Evolutionary conservation across 2,329 filamentous ascomycete genomes (phyloP).

Genomic region (Aspergillus niger): DNA sequence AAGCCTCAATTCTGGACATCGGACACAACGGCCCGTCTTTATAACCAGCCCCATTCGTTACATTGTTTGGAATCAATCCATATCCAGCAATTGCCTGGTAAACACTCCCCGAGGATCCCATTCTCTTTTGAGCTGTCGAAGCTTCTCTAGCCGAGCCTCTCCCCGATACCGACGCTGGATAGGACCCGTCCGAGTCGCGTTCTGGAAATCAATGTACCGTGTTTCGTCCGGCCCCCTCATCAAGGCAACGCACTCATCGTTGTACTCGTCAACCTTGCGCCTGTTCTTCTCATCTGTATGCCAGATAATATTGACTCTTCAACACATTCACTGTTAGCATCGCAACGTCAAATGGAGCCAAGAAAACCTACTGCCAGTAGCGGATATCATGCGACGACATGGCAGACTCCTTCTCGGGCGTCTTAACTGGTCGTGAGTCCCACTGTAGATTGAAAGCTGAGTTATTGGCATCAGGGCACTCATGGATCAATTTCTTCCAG

Average conservation of each 20-base stretch:
- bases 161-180: background rate
- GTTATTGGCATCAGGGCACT: conserved; percentile 1
- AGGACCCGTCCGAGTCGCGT: background rate
- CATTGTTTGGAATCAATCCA: background rate
- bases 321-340: background rate
- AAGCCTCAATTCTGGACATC: too few relatives aligned
- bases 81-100: background rate
- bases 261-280: background rate
- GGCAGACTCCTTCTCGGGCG: background rate
- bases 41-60: too few relatives aligned
- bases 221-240: background rate
- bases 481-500: background rate
- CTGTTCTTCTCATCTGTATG: background rate
- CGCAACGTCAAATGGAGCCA: background rate
- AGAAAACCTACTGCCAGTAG: conserved; percentile 1
- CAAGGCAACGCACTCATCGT: background rate
- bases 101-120: conserved; percentile 1
- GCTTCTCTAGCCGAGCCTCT: background rate
- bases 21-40: too few relatives aligned
- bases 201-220: background rate
- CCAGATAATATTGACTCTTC: background rate
- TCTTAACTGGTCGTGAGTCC: background rate
- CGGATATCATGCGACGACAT: background rate
- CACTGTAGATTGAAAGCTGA: background rate
- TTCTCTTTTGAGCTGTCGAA: background rate